These are phyloP conservation scores for Colletotrichum lupini DNA, from an alignment of 2,329 filamentous ascomycete genomes.

Conservation along the genomic window DNA sequence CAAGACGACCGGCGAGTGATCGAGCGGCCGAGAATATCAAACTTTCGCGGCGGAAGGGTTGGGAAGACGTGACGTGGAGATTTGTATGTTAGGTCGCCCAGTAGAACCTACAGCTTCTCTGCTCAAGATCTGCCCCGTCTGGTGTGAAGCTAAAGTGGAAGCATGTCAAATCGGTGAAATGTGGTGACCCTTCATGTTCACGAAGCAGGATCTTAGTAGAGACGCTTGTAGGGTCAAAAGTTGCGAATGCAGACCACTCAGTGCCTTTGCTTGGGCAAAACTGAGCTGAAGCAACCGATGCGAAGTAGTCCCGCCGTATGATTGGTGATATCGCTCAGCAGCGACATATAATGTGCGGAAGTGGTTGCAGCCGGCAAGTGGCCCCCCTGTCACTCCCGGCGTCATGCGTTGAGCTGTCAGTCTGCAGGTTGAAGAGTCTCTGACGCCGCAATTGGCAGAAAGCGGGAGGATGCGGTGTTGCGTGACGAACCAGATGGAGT, in stretches of 20 bases:
- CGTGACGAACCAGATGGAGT: constrained; percentile 14
- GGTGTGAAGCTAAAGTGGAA: not conserved
- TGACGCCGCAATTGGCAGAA: constrained; percentile 16
- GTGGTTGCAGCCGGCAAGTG: constrained; percentile 26
- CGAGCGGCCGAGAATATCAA: constrained; percentile 20
- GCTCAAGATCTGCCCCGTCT: not conserved
- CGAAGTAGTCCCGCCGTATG: not conserved
- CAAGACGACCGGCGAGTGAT: constrained; percentile 24
- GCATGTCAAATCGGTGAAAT: not conserved
- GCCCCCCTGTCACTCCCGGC: constrained; percentile 11
- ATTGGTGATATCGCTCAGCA: not conserved
- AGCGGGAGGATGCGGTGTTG: not conserved
- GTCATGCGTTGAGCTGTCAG: constrained; percentile 23
- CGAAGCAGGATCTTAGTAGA: not conserved
- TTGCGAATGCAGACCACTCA: not conserved
- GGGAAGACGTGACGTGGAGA: constrained; percentile 41
- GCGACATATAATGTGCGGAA: not conserved
- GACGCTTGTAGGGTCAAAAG: not conserved
- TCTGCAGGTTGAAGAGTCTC: not conserved
- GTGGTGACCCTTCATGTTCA: not conserved
- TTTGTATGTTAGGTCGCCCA: constrained; percentile 16
- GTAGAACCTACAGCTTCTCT: not conserved
- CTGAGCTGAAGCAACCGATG: not conserved
- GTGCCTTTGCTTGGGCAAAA: not conserved
- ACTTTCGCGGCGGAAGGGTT: constrained; percentile 37